phyloP scores from a whole-genome alignment of 371 early-diverging fungal species.

The Gilbertella persicaria region DNA sequence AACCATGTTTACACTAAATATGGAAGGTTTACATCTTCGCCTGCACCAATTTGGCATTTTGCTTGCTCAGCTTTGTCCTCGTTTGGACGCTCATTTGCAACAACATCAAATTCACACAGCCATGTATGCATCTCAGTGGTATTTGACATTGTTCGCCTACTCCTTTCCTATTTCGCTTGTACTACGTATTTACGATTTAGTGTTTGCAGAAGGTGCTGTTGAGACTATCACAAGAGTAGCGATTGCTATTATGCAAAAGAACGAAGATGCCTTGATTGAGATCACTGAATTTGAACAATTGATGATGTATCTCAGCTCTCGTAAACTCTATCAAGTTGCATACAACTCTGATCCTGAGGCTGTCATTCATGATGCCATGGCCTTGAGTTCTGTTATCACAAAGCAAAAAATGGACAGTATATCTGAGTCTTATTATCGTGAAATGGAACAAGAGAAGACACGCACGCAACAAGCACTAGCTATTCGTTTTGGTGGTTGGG shows the following conservation, averaged over 20 bases:
- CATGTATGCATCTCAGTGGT: conserved; percentile 95
- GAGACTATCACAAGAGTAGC: conserved; percentile 87
- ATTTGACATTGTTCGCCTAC: conserved; percentile 94
- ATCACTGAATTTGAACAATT: conserved; percentile 84
- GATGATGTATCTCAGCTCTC: conserved; percentile 78
- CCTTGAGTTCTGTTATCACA: conserved; percentile 68
- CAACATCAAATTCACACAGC: conserved; percentile 75
- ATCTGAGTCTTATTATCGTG: conserved; percentile 61
- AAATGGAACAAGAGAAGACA: conserved; percentile 59
- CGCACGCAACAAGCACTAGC: conserved; percentile 55
- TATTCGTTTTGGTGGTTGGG: conserved; percentile 37
- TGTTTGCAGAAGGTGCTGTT: conserved; percentile 86
- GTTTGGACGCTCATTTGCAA: conserved; percentile 72
- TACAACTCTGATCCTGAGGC: conserved; percentile 64
- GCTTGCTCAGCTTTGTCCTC: conserved; percentile 78
- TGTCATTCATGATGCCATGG: conserved; percentile 79
- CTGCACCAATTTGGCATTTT: conserved; percentile 88
- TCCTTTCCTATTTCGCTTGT: conserved; percentile 89
- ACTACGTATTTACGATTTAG: conserved; percentile 87
- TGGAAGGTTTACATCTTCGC: conserved; percentile 86
- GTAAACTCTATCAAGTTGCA: conserved; percentile 75
- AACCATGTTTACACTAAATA: conserved; percentile 80
- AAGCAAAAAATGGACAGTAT: conserved; percentile 72
- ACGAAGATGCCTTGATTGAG: conserved; percentile 69
- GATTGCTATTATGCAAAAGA: conserved; percentile 82